Base-by-base conservation (phyloP, 805 yeast genomes). In the Tetrapisispora iriomotensis region DNA sequence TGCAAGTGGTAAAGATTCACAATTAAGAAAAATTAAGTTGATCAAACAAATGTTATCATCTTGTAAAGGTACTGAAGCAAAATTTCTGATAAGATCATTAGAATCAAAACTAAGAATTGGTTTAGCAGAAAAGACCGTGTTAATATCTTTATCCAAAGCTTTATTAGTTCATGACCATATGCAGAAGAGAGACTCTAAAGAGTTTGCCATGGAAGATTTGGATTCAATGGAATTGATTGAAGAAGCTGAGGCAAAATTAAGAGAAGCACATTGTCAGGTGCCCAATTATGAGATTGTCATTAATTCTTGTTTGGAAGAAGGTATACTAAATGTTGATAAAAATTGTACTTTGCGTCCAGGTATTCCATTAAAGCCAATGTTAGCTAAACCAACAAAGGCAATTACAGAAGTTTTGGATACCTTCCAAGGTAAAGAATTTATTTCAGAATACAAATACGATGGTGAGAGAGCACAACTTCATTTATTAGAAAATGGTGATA, bases 381-480 rank as follows among this genome's bases (percentile, higher is more conserved):
- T 92, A 53, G 98, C 98, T 6, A 92, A 90, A 56, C 98, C 98
- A 2, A 90, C 97, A 0, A 90, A 92, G 55, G 75, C 96, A 2
- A 79, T 92, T 26, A 74, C 82, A n/a, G 98, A 92, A 56, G 84
- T 92, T 1, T 68, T 92, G 44, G 95, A 92, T 57, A 68, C 94
- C 41, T 88, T 92, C 57, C 82, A 82, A 47, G 86, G 79, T 34
- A 81, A 79, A 48, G 75, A 75, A 42, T 92, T 92, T 55, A 88
- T 96, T 0, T 90, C 96, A 59, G 98, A 92, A 58, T 92, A 88
- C 64, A 92, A 92, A 55, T 92, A 92, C 54, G 98, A 92, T 58
- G 98, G 98, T 33, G 98, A 92, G 63, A 74, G 98, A 51, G 97
- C 97, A 0, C 98, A 92, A 58, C 80, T 92, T 9, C 98, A 92